Evolutionary conservation across 805 yeast species (phyloP).

Genomic region (Jamesozyma jinghongensis): DNA sequence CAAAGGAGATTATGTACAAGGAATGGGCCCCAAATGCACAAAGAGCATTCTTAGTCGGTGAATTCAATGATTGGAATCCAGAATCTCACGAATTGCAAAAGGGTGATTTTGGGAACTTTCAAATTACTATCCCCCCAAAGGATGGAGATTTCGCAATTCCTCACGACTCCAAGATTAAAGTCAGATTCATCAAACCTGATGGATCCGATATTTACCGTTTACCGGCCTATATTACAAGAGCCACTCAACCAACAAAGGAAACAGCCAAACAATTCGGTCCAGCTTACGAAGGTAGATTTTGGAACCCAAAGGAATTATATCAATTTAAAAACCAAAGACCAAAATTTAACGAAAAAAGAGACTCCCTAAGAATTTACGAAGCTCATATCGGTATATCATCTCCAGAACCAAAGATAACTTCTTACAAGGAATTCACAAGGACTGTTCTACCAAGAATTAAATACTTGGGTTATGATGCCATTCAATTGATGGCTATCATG

Average conservation of each 20-base stretch:
- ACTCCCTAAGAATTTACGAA: conserved; percentile 71
- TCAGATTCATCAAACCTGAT: conserved; percentile 52
- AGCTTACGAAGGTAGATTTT: conserved; percentile 78
- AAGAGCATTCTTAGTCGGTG: conserved; percentile 76
- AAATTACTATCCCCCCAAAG: conserved; percentile 46
- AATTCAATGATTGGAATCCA: conserved; percentile 78
- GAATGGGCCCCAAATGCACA: conserved; percentile 91
- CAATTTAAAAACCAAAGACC: conserved; percentile 62
- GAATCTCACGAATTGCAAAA: conserved; percentile 44
- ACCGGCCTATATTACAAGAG: conserved; percentile 84
- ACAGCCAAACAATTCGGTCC: conserved; percentile 32
- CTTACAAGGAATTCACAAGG: conserved; percentile 75
- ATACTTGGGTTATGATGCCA: conserved; percentile 81
- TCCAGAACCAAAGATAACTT: conserved; percentile 76
- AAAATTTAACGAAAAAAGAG: conserved; percentile 32
- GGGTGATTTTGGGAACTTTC: conserved; percentile 67
- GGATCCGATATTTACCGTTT: conserved; percentile 71
- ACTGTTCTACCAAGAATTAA: conserved; percentile 78
- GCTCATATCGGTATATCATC: conserved; percentile 94
- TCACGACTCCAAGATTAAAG: conserved; percentile 72
- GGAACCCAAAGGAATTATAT: conserved; percentile 71
- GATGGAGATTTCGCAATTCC: conserved; percentile 48
- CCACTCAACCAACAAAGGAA: conserved; percentile 62
- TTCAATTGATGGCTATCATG: conserved; percentile 97
- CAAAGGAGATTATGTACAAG: conserved; percentile 49